phyloP scores from a whole-genome alignment of 2,329 filamentous ascomycete species.

The Colletotrichum salicis region DNA sequence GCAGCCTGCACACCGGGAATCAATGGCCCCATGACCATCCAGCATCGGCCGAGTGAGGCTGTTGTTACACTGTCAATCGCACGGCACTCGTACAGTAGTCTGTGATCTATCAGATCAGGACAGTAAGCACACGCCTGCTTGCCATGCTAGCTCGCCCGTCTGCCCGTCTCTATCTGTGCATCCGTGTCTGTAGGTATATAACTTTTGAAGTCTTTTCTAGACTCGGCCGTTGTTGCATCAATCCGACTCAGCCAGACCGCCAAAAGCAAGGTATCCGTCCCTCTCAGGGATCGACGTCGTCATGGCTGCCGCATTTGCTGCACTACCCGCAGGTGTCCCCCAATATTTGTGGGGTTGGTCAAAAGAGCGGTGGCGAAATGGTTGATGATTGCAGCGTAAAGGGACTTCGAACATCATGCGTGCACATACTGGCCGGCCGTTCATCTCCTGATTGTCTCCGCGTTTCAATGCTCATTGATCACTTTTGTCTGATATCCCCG shows the following conservation, averaged over 20 bases:
- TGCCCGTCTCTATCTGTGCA: neutral
- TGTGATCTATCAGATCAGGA: conserved; percentile 9
- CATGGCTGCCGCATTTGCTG: conserved; percentile 7
- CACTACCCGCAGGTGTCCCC: conserved; percentile 8
- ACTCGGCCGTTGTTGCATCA: neutral
- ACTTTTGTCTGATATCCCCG: neutral
- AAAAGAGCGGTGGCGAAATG: conserved; percentile 25
- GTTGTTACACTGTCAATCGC: conserved; percentile 4
- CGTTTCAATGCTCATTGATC: neutral
- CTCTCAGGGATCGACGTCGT: conserved; percentile 17
- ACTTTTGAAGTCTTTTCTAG: neutral
- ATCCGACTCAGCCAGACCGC: neutral
- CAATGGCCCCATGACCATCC: conserved; percentile 29
- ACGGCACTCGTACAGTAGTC: conserved; percentile 9
- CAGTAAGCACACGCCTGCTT: neutral
- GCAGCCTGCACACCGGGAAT: conserved; percentile 16
- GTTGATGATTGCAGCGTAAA: conserved; percentile 7
- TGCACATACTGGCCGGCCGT: neutral
- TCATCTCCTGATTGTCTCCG: neutral
- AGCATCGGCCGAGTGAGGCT: conserved; percentile 15
- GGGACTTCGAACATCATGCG: neutral
- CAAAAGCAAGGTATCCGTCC: conserved; percentile 17
- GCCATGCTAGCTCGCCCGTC: neutral
- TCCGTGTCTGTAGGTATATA: neutral
- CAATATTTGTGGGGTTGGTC: conserved; percentile 15